A percentile compares a stretch with the other conserved stretches of the same genome.
Conservation (phyloP, 495 filamentous ascomycete genomes). For the Aspergillus heteromorphus region DNA sequence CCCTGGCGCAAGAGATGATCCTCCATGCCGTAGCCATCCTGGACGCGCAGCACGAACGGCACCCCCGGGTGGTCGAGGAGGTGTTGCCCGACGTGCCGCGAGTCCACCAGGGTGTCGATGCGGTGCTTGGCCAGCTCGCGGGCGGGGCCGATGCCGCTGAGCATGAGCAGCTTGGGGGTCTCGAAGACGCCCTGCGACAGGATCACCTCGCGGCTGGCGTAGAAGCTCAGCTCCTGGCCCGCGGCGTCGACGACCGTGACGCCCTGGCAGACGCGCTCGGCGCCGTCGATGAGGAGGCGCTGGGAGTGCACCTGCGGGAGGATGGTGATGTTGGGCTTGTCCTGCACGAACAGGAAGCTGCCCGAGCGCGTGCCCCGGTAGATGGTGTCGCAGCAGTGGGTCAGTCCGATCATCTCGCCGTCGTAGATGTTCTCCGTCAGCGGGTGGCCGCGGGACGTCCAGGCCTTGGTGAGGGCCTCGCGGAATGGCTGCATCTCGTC, state of each 20-base stretch:
- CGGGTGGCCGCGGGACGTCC: constrained; percentile 48
- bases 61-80: constrained; percentile 54
- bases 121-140: constrained; percentile 43
- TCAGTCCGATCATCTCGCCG: constrained; percentile 52
- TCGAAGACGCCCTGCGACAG: constrained; percentile 40
- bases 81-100: constrained; percentile 51
- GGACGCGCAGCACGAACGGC: constrained; percentile 50
- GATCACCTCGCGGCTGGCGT: constrained; percentile 42
- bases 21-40: constrained; percentile 52
- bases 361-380: constrained; percentile 53
- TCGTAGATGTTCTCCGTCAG: constrained; percentile 51
- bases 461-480: constrained; percentile 50
- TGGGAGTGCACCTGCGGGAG: constrained; percentile 45
- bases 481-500: constrained; percentile 51
- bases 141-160: constrained; percentile 39
- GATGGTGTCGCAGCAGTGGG: constrained; percentile 50
- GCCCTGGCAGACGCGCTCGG: constrained; percentile 24
- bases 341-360: constrained; percentile 45
- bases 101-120: constrained; percentile 43
- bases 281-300: constrained; percentile 47
- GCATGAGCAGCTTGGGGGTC: constrained; percentile 45
- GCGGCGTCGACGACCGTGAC: constrained; percentile 47
- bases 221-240: constrained; percentile 19
- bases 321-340: constrained; percentile 53
- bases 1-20: constrained; percentile 48